Percentiles rank a stretch among this genome's conserved stretches.
Evolutionary conservation across 805 yeast genomes (phyloP).

Genomic region (fission yeast (Schizosaccharomyces pombe)): ASM294v3 CU329670.1:4573501-4574000

Average conservation of each 20-base stretch:
- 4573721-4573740: conserved; percentile 33
- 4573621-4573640: conserved; percentile 7
- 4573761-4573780: conserved; percentile 36
- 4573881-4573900: conserved; percentile 69
- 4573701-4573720: conserved; percentile 19
- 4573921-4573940: conserved; percentile 41
- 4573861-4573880: conserved; percentile 50
- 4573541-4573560: not conserved
- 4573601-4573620: not conserved
- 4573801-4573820: conserved; percentile 35
- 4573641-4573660: conserved; percentile 7
- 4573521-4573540: not conserved
- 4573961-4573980: conserved; percentile 16
- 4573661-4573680: conserved; percentile 15
- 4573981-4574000: conserved; percentile 48
- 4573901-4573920: conserved; percentile 65
- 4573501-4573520: not conserved
- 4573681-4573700: conserved; percentile 23
- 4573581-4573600: not conserved
- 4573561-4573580: not conserved
- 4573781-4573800: conserved; percentile 29
- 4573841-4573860: conserved; percentile 35
- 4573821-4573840: conserved; percentile 20
- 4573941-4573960: conserved; percentile 19
- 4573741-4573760: conserved; percentile 41